phyloP scores from a whole-genome alignment of 2,329 filamentous ascomycete genomes.

The Graphilbum ipis-grandicollis region DNA sequence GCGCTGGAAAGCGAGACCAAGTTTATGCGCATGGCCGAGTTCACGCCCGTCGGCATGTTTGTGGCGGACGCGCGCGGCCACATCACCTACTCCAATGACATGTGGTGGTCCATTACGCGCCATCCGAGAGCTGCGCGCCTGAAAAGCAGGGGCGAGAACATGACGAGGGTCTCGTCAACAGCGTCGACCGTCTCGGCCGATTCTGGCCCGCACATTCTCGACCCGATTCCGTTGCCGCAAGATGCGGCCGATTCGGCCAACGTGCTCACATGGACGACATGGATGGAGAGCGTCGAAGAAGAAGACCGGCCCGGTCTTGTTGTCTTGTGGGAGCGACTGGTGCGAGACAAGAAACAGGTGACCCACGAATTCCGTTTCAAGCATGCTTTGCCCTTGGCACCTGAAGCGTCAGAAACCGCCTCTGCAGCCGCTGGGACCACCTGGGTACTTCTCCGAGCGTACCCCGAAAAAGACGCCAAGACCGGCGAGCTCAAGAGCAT shows the following conservation, averaged over 20 bases:
- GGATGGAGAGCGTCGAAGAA: conserved; percentile 55
- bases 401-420: conserved; percentile 5
- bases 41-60: conserved; percentile 70
- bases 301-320: conserved; percentile 46
- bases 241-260: not conserved
- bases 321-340: conserved; percentile 42
- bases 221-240: not conserved
- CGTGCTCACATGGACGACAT: conserved; percentile 20
- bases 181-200: no score
- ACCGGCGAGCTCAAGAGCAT: conserved; percentile 53
- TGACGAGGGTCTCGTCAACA: no score
- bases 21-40: conserved; percentile 72
- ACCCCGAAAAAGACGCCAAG: conserved; percentile 48
- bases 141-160: no score
- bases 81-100: conserved; percentile 69
- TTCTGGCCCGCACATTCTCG: no score
- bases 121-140: conserved; percentile 27
- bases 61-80: conserved; percentile 56
- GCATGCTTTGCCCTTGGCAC: conserved; percentile 14
- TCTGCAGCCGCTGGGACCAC: conserved; percentile 18
- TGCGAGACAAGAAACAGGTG: conserved; percentile 43
- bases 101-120: conserved; percentile 55
- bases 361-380: conserved; percentile 65
- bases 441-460: conserved; percentile 63
- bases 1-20: conserved; percentile 54